phyloP scores from a whole-genome alignment of 2,329 filamentous ascomycete species.

The Gremmenia infestans region DNA sequence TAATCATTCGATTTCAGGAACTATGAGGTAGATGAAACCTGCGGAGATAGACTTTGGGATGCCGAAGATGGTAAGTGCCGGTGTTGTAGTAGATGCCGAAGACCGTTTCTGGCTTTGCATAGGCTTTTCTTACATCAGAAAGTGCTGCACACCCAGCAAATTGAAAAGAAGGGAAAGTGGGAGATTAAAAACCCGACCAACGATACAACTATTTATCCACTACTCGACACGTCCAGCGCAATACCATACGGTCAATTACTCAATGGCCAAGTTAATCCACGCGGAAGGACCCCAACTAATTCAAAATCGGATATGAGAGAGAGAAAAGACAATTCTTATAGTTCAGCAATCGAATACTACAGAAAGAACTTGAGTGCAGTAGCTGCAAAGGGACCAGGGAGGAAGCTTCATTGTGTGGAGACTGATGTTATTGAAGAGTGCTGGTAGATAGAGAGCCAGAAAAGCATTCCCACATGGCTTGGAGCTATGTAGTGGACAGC shows the following conservation, averaged over 20 bases:
- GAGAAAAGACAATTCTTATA: not conserved
- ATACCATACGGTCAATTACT: conserved; percentile 67
- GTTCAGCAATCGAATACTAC: not conserved
- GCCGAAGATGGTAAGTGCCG: conserved; percentile 66
- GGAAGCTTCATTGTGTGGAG: conserved; percentile 7
- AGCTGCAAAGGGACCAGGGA: not conserved
- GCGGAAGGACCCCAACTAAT: conserved; percentile 68
- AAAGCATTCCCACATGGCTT: not conserved
- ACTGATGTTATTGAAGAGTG: not conserved
- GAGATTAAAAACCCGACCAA: conserved; percentile 53
- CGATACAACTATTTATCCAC: conserved; percentile 59
- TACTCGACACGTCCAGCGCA: conserved; percentile 56
- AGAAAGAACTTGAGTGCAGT: conserved; percentile 1
- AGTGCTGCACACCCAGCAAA: too few species aligned
- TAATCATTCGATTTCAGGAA: conserved; percentile 49
- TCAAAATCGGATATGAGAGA: conserved; percentile 67
- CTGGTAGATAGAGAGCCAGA: conserved; percentile 1
- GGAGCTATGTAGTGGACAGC: conserved; percentile 8
- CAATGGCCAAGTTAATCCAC: conserved; percentile 71
- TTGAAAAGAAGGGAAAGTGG: not conserved
- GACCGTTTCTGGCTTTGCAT: conserved; percentile 66
- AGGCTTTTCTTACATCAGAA: conserved; percentile 24
- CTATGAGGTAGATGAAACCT: conserved; percentile 44
- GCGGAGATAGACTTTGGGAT: conserved; percentile 57
- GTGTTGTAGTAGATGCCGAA: conserved; percentile 50